Evolutionary conservation across 2,329 filamentous ascomycete genomes (phyloP).

Genomic region (Paracamarosporium sp.): DNA sequence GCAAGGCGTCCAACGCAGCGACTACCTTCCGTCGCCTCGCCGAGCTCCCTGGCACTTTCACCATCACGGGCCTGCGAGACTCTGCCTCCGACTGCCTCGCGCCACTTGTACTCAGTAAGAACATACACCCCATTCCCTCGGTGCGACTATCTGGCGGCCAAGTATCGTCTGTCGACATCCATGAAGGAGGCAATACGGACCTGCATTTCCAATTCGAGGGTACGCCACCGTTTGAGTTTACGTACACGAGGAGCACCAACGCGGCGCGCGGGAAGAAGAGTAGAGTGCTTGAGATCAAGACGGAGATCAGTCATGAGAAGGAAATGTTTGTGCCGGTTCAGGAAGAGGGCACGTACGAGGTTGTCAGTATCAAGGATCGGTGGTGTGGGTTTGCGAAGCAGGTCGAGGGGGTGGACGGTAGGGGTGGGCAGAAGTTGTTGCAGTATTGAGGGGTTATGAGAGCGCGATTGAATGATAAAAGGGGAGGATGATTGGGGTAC

Average conservation of each 20-base stretch:
- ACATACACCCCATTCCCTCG: slow-evolving; percentile 89
- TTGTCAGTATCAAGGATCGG: slow-evolving; percentile 92
- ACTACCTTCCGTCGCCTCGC: slow-evolving; percentile 93
- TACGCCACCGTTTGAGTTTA: slow-evolving; percentile 96
- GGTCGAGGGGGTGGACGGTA: slow-evolving; percentile 53
- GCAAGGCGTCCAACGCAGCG: slow-evolving; percentile 78
- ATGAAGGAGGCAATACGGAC: slow-evolving; percentile 93
- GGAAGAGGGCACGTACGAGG: slow-evolving; percentile 96
- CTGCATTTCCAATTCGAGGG: slow-evolving; percentile 96
- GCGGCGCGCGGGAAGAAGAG: slow-evolving; percentile 68
- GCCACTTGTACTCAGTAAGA: slow-evolving; percentile 76
- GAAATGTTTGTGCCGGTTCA: slow-evolving; percentile 82
- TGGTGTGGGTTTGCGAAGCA: slow-evolving; percentile 88
- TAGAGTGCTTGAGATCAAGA: slow-evolving; percentile 83
- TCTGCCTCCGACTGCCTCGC: slow-evolving; percentile 88
- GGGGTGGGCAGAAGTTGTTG: slow-evolving; percentile 48
- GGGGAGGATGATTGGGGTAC: not conserved
- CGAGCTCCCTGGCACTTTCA: slow-evolving; percentile 87
- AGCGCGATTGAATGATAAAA: not conserved
- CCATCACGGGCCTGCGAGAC: slow-evolving; percentile 85
- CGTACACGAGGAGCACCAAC: slow-evolving; percentile 91
- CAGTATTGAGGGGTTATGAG: slow-evolving; percentile 31
- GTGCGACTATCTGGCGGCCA: slow-evolving; percentile 88
- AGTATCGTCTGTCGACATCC: slow-evolving; percentile 85
- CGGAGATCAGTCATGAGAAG: slow-evolving; percentile 83